Conservation (phyloP, 805 yeast species). For the Gaillardinia entomophila region DNA sequence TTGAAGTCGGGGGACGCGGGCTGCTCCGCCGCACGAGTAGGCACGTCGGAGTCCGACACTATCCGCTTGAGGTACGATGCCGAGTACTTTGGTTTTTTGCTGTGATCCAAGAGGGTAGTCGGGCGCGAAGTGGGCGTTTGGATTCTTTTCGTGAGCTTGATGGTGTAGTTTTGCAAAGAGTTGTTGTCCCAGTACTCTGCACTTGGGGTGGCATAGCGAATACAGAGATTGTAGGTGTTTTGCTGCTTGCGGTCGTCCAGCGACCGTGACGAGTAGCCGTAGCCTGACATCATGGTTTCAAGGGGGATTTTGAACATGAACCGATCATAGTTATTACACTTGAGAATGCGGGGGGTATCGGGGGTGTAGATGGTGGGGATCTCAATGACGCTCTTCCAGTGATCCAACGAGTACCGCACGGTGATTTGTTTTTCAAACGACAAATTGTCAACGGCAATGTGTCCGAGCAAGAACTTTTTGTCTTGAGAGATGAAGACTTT, state of each 20-base stretch:
- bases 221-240: slow-evolving; percentile 43
- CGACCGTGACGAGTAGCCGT: no score
- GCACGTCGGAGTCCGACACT: slow-evolving; percentile 21
- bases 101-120: slow-evolving; percentile 11
- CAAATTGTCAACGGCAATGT: slow-evolving; percentile 71
- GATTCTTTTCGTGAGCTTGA: slow-evolving; percentile 33
- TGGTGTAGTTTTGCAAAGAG: slow-evolving; percentile 48
- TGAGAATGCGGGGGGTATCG: slow-evolving; percentile 47
- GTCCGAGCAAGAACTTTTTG: slow-evolving; percentile 58
- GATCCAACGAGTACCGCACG: slow-evolving; percentile 69
- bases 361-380: slow-evolving; percentile 56
- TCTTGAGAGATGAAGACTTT: slow-evolving; percentile 54
- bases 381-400: slow-evolving; percentile 73
- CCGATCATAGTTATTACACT: slow-evolving; percentile 56
- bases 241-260: slow-evolving; percentile 9
- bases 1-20: slow-evolving; percentile 8
- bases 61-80: slow-evolving; percentile 30
- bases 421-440: slow-evolving; percentile 63
- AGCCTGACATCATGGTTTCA: slow-evolving; percentile 11
- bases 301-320: slow-evolving; percentile 61
- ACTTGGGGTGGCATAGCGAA: slow-evolving; percentile 45
- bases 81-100: slow-evolving; percentile 32
- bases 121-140: slow-evolving; percentile 1
- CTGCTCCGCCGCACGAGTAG: no score
- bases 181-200: slow-evolving; percentile 79